phyloP scores from a whole-genome alignment of 805 yeast genomes.

The Hanseniaspora mollemarum region DNA sequence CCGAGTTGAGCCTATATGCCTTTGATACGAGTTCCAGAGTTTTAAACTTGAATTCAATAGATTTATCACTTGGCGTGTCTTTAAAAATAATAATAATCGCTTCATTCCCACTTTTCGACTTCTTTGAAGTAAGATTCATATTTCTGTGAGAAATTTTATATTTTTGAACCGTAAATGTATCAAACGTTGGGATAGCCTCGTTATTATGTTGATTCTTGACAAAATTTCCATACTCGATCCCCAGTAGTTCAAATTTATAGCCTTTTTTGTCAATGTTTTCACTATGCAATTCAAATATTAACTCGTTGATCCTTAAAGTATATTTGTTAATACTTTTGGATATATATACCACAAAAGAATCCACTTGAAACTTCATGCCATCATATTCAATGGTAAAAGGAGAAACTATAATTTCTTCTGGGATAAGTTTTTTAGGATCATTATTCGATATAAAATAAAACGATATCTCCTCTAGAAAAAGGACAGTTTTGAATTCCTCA shows the following conservation, averaged over 20 bases:
- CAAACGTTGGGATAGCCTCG: constrained; percentile 28
- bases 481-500: constrained; percentile 19
- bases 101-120: constrained; percentile 1
- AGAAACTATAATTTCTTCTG: constrained; percentile 5
- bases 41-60: not conserved
- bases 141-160: constrained; percentile 30
- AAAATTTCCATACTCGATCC: constrained; percentile 9
- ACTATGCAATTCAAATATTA: constrained; percentile 45
- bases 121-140: constrained; percentile 32
- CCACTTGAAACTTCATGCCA: not conserved
- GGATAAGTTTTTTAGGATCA: constrained; percentile 11
- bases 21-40: constrained; percentile 7
- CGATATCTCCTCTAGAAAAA: constrained; percentile 14
- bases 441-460: constrained; percentile 11
- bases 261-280: constrained; percentile 36
- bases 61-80: not conserved
- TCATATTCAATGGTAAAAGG: not conserved
- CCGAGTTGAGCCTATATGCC: constrained; percentile 14
- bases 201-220: constrained; percentile 27
- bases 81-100: constrained; percentile 15
- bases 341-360: constrained; percentile 6
- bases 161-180: constrained; percentile 33
- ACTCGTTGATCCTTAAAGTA: constrained; percentile 1
- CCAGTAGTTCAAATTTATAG: not conserved
- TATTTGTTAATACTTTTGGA: constrained; percentile 3